Percentiles rank a stretch among this genome's conserved stretches.
Conservation (phyloP, 2,329 filamentous ascomycete genomes). For the Fusarium citri region DNA sequence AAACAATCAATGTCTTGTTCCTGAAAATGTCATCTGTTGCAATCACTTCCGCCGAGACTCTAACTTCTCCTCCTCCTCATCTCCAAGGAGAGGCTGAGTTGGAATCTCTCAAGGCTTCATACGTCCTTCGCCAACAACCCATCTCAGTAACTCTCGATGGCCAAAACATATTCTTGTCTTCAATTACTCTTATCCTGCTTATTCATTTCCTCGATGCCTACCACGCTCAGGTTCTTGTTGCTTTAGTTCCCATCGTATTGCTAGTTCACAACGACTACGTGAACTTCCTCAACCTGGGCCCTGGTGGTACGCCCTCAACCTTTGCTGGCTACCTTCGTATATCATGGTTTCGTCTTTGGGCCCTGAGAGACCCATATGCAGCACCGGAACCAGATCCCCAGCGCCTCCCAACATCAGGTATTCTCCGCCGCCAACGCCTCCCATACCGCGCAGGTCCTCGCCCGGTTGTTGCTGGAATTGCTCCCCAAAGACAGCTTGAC, state of each 20-base stretch:
- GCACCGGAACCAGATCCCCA: slow-evolving; percentile 65
- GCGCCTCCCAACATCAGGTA: slow-evolving; percentile 66
- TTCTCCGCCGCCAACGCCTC: slow-evolving; percentile 65
- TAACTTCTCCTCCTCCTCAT: slow-evolving; percentile 37
- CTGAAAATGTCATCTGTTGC: slow-evolving; percentile 45
- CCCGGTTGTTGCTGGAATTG: slow-evolving; percentile 78
- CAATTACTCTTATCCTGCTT: slow-evolving; percentile 60
- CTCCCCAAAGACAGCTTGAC: slow-evolving; percentile 82
- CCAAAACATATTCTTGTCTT: slow-evolving; percentile 58
- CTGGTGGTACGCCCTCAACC: slow-evolving; percentile 82
- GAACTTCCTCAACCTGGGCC: slow-evolving; percentile 81
- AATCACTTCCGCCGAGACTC: slow-evolving; percentile 45
- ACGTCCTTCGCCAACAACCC: slow-evolving; percentile 57
- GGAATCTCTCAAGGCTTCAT: slow-evolving; percentile 39
- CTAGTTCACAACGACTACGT: slow-evolving; percentile 77
- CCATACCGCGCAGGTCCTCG: slow-evolving; percentile 72
- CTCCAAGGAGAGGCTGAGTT: slow-evolving; percentile 37
- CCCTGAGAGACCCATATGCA: slow-evolving; percentile 75
- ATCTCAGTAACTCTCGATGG: slow-evolving; percentile 66
- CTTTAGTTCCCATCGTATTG: slow-evolving; percentile 60
- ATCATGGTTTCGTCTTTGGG: slow-evolving; percentile 77
- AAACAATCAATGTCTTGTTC: background rate
- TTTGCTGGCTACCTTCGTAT: slow-evolving; percentile 78
- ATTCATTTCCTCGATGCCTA: slow-evolving; percentile 63
- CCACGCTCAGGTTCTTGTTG: slow-evolving; percentile 62